Evolutionary conservation across 2,329 filamentous ascomycete genomes (phyloP).

Genomic region (Venturia asperata): DNA sequence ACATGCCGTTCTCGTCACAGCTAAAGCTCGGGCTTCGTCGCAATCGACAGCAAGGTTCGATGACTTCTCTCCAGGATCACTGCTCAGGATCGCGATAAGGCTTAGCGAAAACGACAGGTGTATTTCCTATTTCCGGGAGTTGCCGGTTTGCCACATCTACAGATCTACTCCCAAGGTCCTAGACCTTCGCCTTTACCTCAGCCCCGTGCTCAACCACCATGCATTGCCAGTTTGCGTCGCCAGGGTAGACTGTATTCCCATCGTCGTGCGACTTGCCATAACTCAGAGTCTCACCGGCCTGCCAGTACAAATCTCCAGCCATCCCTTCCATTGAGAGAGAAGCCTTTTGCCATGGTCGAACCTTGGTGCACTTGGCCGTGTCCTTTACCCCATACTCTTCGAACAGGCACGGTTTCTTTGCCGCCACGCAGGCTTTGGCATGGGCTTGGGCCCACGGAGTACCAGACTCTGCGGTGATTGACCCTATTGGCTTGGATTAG

Average conservation of each 20-base stretch:
- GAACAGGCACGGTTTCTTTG: constrained; percentile 36
- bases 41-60: not conserved
- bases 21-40: not conserved
- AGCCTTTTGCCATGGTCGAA: constrained; percentile 28
- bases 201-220: constrained; percentile 22
- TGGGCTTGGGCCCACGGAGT: constrained; percentile 44
- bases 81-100: not conserved
- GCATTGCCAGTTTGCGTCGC: constrained; percentile 28
- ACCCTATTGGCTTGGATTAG: constrained; percentile 20
- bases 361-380: constrained; percentile 15
- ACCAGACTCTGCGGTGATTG: constrained; percentile 36
- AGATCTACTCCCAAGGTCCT: not conserved
- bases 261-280: constrained; percentile 28
- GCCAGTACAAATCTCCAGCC: constrained; percentile 32
- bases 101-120: not conserved
- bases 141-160: not conserved
- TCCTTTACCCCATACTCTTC: constrained; percentile 34
- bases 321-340: constrained; percentile 27
- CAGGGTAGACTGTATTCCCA: constrained; percentile 30
- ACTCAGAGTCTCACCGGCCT: constrained; percentile 27
- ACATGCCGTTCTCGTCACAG: not conserved
- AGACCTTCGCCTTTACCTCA: constrained; percentile 6
- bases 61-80: not conserved
- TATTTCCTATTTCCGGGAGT: not conserved
- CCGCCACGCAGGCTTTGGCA: constrained; percentile 31